phyloP scores from a whole-genome alignment of 352 stramenopile genomes.

The Phytophthora crassamura region DNA sequence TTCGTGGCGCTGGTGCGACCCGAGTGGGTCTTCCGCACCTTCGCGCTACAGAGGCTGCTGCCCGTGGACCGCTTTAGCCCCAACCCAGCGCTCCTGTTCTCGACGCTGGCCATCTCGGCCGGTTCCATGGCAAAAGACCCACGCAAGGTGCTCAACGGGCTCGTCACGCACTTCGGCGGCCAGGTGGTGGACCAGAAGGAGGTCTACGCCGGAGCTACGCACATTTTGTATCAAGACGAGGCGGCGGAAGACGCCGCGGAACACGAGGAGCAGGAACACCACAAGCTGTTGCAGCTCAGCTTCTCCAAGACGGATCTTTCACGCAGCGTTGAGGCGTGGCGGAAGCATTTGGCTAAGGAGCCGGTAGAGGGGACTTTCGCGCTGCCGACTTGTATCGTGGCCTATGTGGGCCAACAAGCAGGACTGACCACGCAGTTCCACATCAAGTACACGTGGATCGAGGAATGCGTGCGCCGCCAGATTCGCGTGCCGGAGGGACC shows the following conservation, averaged over 20 bases:
- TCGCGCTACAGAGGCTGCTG: slow-evolving; percentile 67
- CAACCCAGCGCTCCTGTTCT: slow-evolving; percentile 80
- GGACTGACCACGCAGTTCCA: slow-evolving; percentile 63
- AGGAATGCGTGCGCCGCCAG: slow-evolving; percentile 75
- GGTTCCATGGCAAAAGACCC: slow-evolving; percentile 81
- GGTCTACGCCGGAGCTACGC: slow-evolving; percentile 59
- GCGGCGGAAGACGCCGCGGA: slow-evolving; percentile 16
- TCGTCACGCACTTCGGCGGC: slow-evolving; percentile 85
- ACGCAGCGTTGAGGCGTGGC: slow-evolving; percentile 51
- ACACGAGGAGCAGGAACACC: slow-evolving; percentile 39
- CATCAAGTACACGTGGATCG: slow-evolving; percentile 84
- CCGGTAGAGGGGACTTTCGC: slow-evolving; percentile 35
- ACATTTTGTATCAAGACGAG: slow-evolving; percentile 76
- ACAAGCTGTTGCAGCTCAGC: slow-evolving; percentile 52
- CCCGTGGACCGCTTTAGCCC: slow-evolving; percentile 81
- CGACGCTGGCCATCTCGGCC: slow-evolving; percentile 73
- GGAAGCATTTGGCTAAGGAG: slow-evolving; percentile 44
- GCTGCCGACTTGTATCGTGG: slow-evolving; percentile 65
- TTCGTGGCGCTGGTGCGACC: slow-evolving; percentile 80
- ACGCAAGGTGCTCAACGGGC: slow-evolving; percentile 77
- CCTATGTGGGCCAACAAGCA: slow-evolving; percentile 57
- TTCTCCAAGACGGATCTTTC: slow-evolving; percentile 56
- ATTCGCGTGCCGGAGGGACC: slow-evolving; percentile 57
- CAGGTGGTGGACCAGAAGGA: slow-evolving; percentile 70
- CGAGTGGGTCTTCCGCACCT: slow-evolving; percentile 83